Base-by-base conservation (phyloP, 805 yeast species). In the Trichomonascus vanleenenianus region DNA sequence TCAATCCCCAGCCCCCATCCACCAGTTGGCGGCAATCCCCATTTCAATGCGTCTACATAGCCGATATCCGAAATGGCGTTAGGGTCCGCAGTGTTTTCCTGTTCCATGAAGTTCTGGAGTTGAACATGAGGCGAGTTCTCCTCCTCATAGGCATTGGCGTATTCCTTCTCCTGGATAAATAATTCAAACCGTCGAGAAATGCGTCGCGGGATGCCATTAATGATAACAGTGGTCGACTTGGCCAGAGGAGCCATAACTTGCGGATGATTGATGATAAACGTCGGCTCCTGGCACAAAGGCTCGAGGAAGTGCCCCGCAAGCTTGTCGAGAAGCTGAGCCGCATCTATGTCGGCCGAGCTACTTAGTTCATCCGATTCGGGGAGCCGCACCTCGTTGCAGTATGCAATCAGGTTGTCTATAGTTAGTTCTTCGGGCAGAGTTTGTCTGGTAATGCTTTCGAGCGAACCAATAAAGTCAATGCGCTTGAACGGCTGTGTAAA, bases 1-100 rank as follows among this genome's bases (percentile, higher is more conserved):
- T 93, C 99, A 16, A 93, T 73, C 0, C 99, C 99, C 49, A 95
- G 67, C 0, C 98, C 99, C 85, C 96, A 85, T 0, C 99, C 99
- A 2, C 95, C 97, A 2, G 97, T 91, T 1, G 98, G 98, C 2
- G 97, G 97, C 67, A 93, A 74, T 1, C 96, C 97, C 74, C 82
- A 85, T 59, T 86, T 91, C 89, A 93, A 80, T 12, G 81, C 76
- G 37, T 75, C 72, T 1, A 88, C 76, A 59, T 78, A 93, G 40
- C 71, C 71, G 56, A 75, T 65, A 60, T 93, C 98, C 0, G 94
- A 85, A 0, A 82, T 60, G 32, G 83, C 67, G 3, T 79, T 63
- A 49, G 87, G 96, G 1, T 58, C 56, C 56, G 85, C 94, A 2
- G 72, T 64, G 3, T 35, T 41, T n/a, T 45, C 41, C 57, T 91